Conservation (phyloP, 176 grass and related monocot genomes). For the Ensete ventricosum region DNA sequence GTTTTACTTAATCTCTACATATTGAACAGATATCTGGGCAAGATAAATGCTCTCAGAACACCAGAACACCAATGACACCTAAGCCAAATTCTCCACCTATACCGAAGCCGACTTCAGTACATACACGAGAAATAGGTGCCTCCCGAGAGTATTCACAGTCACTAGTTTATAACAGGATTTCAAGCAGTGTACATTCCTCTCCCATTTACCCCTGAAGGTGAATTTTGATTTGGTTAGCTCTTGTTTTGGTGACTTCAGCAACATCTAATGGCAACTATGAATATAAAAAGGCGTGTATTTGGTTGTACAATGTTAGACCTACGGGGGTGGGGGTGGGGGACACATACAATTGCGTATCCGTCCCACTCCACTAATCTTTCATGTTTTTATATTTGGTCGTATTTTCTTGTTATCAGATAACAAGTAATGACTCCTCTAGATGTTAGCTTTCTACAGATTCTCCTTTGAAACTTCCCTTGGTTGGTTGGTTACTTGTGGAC, state of each 20-base stretch:
- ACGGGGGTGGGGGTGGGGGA: conserved; percentile 7
- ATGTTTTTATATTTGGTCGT: not conserved
- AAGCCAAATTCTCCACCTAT: conserved; percentile 40
- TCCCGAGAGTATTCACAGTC: conserved; percentile 22
- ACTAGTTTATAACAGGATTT: conserved; percentile 33
- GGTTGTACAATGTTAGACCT: conserved; percentile 54
- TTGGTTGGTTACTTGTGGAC: not conserved
- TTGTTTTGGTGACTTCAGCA: conserved; percentile 34
- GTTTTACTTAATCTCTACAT: not conserved
- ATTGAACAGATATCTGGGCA: conserved; percentile 83
- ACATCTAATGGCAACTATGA: conserved; percentile 45
- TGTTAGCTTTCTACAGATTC: too few species aligned
- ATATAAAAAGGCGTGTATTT: conserved; percentile 26
- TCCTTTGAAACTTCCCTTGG: not conserved
- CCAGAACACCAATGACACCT: conserved; percentile 36
- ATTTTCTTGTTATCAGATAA: not conserved
- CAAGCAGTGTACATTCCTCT: conserved; percentile 20
- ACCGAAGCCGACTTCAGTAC: conserved; percentile 30
- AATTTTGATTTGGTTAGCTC: conserved; percentile 29
- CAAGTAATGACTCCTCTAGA: not conserved
- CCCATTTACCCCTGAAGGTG: conserved; percentile 35
- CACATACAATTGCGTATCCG: conserved; percentile 38
- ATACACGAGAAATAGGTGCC: conserved; percentile 28
- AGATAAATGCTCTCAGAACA: conserved; percentile 56
- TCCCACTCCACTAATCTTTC: conserved; percentile 22